Evolutionary conservation across 2,329 filamentous ascomycete genomes (phyloP).

Genomic region (Pseudonectria buxi): DNA sequence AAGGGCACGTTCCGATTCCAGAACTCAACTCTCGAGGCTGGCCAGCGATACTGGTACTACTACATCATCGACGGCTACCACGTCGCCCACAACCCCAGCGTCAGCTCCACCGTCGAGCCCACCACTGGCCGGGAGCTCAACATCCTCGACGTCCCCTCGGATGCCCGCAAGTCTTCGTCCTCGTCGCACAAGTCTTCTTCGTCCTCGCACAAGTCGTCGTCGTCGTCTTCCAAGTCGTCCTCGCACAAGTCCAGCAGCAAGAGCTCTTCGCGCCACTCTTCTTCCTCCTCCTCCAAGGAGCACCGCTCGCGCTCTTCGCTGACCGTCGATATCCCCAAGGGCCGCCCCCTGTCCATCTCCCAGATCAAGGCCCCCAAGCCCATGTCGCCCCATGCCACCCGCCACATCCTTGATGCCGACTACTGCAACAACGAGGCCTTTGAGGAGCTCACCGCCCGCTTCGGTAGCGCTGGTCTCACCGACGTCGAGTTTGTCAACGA

Average conservation of each 20-base stretch:
- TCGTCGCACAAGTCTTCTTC: conserved; percentile 40
- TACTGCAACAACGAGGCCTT: conserved; percentile 67
- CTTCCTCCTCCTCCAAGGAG: conserved; percentile 39
- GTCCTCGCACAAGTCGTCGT: conserved; percentile 29
- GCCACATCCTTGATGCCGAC: conserved; percentile 76
- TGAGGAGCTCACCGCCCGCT: conserved; percentile 73
- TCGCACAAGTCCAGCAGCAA: conserved; percentile 30
- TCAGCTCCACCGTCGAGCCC: conserved; percentile 83
- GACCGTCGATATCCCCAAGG: conserved; percentile 69
- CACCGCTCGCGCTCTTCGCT: conserved; percentile 40
- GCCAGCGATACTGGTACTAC: conserved; percentile 99
- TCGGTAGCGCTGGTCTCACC: conserved; percentile 55
- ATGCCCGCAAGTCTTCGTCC: conserved; percentile 35
- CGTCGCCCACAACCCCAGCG: conserved; percentile 90
- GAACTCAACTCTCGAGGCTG: conserved; percentile 74
- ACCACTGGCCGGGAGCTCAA: conserved; percentile 96
- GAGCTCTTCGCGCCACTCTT: conserved; percentile 38
- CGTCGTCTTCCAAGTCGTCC: conserved; percentile 28
- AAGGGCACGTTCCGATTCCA: conserved; percentile 96
- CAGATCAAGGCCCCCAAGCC: conserved; percentile 90
- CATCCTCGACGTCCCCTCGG: conserved; percentile 81
- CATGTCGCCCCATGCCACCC: conserved; percentile 78
- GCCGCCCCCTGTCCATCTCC: conserved; percentile 78
- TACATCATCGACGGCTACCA: conserved; percentile 99
- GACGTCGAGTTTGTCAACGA: conserved; percentile 49